Evolutionary conservation across 2,329 filamentous ascomycete genomes (phyloP).

Genomic region (Fusarium heterosporum): DNA sequence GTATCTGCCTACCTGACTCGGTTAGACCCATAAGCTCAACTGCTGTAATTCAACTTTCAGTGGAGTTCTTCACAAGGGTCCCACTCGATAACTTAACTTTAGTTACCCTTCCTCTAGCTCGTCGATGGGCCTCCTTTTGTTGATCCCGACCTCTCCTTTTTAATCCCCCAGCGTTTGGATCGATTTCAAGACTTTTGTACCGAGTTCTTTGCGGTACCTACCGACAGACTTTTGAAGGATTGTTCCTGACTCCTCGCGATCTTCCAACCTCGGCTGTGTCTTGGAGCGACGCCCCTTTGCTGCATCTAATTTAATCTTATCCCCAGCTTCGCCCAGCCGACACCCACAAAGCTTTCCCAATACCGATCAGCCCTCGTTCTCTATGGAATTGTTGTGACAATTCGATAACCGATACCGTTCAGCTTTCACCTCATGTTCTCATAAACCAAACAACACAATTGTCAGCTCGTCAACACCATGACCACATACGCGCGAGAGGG

Average conservation of each 20-base stretch:
- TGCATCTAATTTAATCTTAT: constrained; percentile 25
- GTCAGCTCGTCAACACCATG: constrained; percentile 50
- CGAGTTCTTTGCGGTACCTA: background rate
- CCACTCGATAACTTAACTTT: constrained; percentile 33
- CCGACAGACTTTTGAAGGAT: constrained; percentile 14
- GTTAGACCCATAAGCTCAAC: constrained; percentile 22
- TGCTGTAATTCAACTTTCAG: constrained; percentile 39
- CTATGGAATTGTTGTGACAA: constrained; percentile 36
- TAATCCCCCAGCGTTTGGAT: constrained; percentile 20
- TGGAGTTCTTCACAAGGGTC: constrained; percentile 36
- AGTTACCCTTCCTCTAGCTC: constrained; percentile 18
- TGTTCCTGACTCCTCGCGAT: constrained; percentile 12
- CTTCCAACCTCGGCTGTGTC: constrained; percentile 18
- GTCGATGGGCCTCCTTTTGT: constrained; percentile 47
- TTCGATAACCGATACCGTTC: constrained; percentile 18
- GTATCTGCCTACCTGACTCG: constrained; percentile 25
- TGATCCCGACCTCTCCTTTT: constrained; percentile 42
- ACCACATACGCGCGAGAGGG: constrained; percentile 54
- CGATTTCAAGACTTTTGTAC: constrained; percentile 14
- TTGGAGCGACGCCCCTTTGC: constrained; percentile 36
- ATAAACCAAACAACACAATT: constrained; percentile 38
- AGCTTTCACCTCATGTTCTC: constrained; percentile 36
- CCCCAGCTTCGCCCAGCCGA: constrained; percentile 12
- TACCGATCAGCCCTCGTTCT: constrained; percentile 32
- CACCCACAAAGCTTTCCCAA: constrained; percentile 12